These are phyloP conservation scores for Cicer bijugum DNA, from an alignment of 306 rosid genomes.

Conservation along the genomic window DNA sequence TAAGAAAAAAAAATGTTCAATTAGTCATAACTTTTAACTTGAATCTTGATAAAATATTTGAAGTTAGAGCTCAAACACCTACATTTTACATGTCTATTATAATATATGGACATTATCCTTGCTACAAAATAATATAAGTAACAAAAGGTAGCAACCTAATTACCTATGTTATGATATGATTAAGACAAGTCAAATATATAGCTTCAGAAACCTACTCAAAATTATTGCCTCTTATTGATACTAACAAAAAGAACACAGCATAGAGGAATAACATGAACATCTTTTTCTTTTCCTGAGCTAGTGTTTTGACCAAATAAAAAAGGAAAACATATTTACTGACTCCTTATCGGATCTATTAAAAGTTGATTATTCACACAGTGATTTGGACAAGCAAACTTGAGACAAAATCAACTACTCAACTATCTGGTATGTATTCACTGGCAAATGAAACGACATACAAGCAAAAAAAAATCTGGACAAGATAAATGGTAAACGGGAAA, in stretches of 20 bases:
- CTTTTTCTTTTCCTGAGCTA: neutral
- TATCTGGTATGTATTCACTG: neutral
- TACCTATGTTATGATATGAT: conserved; percentile 16
- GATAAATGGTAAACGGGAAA: neutral
- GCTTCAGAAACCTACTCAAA: conserved; percentile 36
- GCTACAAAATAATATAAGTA: conserved; percentile 1
- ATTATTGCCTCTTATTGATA: neutral
- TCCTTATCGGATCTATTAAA: neutral
- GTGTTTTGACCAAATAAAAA: neutral
- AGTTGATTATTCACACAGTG: neutral
- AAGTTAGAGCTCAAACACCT: neutral
- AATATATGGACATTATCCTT: conserved; percentile 20
- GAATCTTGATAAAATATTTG: neutral
- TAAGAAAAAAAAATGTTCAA: conserved; percentile 14
- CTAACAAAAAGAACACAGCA: neutral
- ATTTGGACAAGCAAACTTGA: neutral
- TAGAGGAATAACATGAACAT: neutral
- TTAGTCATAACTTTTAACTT: conserved; percentile 1
- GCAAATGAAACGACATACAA: conserved; percentile 26
- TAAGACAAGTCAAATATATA: neutral
- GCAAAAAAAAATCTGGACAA: neutral
- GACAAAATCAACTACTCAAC: neutral
- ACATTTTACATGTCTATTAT: conserved; percentile 6
- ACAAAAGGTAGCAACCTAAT: neutral
- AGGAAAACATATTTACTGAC: neutral